A percentile compares a stretch with the other conserved stretches of the same genome.
phyloP scores from a whole-genome alignment of 768 basidiomycete genomes.

The Boletus huronensis region DNA sequence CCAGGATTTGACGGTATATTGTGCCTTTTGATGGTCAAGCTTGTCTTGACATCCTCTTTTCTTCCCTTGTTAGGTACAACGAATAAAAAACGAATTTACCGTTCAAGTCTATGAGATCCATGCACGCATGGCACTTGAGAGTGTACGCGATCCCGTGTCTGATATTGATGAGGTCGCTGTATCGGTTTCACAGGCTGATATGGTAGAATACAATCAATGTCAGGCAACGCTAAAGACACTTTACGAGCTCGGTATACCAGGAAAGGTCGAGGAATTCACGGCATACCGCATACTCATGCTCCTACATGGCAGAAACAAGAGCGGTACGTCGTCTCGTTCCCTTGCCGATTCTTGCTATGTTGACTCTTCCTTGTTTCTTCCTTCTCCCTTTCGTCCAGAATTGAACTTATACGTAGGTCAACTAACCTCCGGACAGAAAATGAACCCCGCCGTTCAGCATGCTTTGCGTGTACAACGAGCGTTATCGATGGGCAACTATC shows the following conservation, averaged over 20 bases:
- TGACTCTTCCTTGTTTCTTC: background rate
- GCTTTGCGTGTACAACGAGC: conserved; percentile 88
- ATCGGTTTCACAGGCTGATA: conserved; percentile 65
- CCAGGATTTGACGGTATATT: conserved; percentile 92
- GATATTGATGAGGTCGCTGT: conserved; percentile 12
- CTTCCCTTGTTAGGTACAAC: conserved; percentile 70
- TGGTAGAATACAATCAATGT: conserved; percentile 99
- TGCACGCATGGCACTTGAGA: conserved; percentile 93
- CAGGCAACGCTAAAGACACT: conserved; percentile 85
- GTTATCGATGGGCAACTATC: conserved; percentile 90
- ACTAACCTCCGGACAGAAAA: conserved; percentile 91
- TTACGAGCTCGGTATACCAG: conserved; percentile 91
- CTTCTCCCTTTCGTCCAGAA: no score
- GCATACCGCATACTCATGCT: conserved; percentile 98
- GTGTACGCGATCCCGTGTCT: conserved; percentile 45
- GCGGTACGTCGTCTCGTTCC: conserved; percentile 55
- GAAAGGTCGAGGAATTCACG: conserved; percentile 92
- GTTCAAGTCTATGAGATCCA: conserved; percentile 98
- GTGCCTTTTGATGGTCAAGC: background rate
- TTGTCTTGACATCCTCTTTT: conserved; percentile 7
- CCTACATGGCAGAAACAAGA: conserved; percentile 88
- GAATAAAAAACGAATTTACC: conserved; percentile 98
- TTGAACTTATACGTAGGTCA: conserved; percentile 96
- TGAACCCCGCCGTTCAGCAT: conserved; percentile 74
- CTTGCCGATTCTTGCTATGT: background rate